Base-by-base conservation (phyloP, 345 rosid genomes). In the Microcos paniculata region DNA sequence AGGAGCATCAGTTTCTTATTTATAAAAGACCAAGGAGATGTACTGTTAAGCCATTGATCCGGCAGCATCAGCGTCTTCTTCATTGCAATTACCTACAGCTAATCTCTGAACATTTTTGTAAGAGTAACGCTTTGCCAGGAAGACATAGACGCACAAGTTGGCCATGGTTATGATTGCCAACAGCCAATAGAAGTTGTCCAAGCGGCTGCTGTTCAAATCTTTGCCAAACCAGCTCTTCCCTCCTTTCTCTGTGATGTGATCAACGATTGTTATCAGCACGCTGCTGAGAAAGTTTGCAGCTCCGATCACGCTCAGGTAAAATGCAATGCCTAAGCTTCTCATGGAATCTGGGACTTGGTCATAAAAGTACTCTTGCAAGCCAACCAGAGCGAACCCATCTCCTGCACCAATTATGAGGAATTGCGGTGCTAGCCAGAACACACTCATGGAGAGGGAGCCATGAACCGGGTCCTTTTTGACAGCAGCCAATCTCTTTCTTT, bases 321-420 rank as follows among this genome's bases (percentile, higher is more conserved):
- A 84, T 8, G 99, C 99, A 55, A 95, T 93, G 51, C 99, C 99
- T 76, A 95, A 71, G 80, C 96, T 95, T 79, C 99, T 82, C 99
- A 95, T 95, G 0, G 94, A 86, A 80, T 95, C 98, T 0, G 99
- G 98, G 45, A 95, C 99, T 84, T 95, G 99, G 70, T 95, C 97
- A 16, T 95, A 93, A 75, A 95, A 95, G 70, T 90, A 95, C 80
- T 95, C 99, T 76, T 93, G 98, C 46, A 95, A 83, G 23, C 99
- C 99, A 18, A 95, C 96, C 4, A 93, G 84, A 24, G 98, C 76
- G 72, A 95, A 91, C 2, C 90, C 89, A 43, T 95, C 98, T 7
- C 92, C 97, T 0, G 91, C 42, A 12, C 99, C 99, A 3, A 91
- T 64, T 70, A 91, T 83, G 65, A 91, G 49, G 77, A 88, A 85